These are phyloP conservation scores for Senna tora DNA, from an alignment of 306 rosid genomes.

Conservation along the genomic window DNA sequence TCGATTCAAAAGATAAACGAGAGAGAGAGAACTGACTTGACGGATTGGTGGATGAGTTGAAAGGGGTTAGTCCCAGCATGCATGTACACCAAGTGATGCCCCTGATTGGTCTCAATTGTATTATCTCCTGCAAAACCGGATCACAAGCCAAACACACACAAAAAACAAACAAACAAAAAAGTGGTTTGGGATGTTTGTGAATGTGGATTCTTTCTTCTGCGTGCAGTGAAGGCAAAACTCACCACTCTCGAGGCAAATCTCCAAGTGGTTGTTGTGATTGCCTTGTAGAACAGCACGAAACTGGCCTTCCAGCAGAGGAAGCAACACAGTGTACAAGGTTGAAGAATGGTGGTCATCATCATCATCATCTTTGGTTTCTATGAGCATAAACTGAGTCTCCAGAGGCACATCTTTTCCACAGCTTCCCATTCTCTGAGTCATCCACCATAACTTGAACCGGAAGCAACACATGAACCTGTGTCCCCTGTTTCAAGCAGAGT, in stretches of 20 bases:
- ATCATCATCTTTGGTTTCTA: constrained; percentile 70
- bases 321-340: constrained; percentile 75
- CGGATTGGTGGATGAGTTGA: constrained; percentile 82
- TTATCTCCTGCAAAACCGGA: constrained; percentile 86
- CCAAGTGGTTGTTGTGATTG: constrained; percentile 75
- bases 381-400: constrained; percentile 90
- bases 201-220: constrained; percentile 37
- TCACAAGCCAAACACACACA: constrained; percentile 63
- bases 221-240: constrained; percentile 53
- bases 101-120: constrained; percentile 79
- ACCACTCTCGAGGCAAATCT: constrained; percentile 92
- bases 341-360: constrained; percentile 52
- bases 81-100: constrained; percentile 77
- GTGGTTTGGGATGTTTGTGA: constrained; percentile 50
- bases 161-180: too few species aligned
- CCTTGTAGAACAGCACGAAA: constrained; percentile 95
- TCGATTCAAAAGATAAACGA: background rate
- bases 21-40: constrained; percentile 58
- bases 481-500: constrained; percentile 53
- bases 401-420: constrained; percentile 84
- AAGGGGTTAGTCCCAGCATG: constrained; percentile 93
- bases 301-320: constrained; percentile 90
- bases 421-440: constrained; percentile 94
- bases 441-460: constrained; percentile 98
- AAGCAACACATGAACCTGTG: constrained; percentile 80